Evolutionary conservation across 306 rosid species (phyloP).

Genomic region (Sesbania bispinosa): DNA sequence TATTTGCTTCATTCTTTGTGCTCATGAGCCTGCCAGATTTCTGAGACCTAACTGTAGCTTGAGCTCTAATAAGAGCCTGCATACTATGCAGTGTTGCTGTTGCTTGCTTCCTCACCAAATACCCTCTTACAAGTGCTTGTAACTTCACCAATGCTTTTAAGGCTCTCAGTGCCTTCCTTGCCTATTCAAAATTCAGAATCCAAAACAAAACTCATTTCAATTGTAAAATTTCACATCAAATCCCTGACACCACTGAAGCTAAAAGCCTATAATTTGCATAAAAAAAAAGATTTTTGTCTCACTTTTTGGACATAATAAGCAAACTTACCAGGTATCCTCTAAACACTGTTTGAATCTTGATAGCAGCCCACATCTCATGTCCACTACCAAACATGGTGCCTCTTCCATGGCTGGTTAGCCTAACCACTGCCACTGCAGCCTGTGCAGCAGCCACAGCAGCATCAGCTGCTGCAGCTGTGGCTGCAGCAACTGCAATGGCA

Average conservation of each 20-base stretch:
- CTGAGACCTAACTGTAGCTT: constrained; percentile 67
- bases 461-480: constrained; percentile 82
- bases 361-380: constrained; percentile 64
- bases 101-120: constrained; percentile 82
- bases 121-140: constrained; percentile 88
- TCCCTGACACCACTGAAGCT: too few relatives aligned
- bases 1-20: constrained; percentile 34
- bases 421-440: constrained; percentile 81
- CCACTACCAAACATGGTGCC: constrained; percentile 61
- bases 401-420: constrained; percentile 77
- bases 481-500: constrained; percentile 88
- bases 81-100: constrained; percentile 71
- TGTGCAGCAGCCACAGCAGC: constrained; percentile 88
- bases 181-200: constrained; percentile 56
- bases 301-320: too few relatives aligned
- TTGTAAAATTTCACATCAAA: not conserved
- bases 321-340: constrained; percentile 69
- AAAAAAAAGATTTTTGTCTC: not conserved
- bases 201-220: not conserved
- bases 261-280: too few relatives aligned
- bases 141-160: constrained; percentile 86
- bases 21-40: constrained; percentile 39
- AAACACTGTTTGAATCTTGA: constrained; percentile 68
- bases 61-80: constrained; percentile 90
- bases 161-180: constrained; percentile 84